These are phyloP conservation scores for Oryza nivara DNA, from an alignment of 176 grass and related monocot genomes.

Conservation along the genomic window DNA sequence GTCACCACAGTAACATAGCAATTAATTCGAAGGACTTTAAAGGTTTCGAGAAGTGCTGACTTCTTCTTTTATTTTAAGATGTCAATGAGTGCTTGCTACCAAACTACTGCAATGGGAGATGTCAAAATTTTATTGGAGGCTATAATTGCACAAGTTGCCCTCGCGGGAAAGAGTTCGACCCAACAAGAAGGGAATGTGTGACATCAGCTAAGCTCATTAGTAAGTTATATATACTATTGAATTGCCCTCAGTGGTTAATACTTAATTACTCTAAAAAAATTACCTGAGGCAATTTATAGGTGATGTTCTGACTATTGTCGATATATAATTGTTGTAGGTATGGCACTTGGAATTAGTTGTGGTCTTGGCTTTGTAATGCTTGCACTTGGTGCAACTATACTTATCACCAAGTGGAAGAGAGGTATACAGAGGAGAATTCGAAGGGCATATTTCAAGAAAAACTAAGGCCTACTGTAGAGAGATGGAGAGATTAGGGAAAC, in stretches of 20 bases:
- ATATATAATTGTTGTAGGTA: not conserved
- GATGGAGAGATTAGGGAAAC: too few relatives aligned
- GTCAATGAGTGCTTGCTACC: not conserved
- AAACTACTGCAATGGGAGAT: not conserved
- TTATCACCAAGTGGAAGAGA: not conserved
- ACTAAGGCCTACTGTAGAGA: not conserved
- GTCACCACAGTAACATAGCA: too few relatives aligned
- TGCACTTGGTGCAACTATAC: not conserved
- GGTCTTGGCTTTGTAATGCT: not conserved
- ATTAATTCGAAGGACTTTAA: too few relatives aligned
- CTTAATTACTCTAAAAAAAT: too few relatives aligned
- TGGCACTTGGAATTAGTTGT: conserved; percentile 7
- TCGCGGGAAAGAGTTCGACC: not conserved
- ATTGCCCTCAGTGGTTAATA: too few relatives aligned
- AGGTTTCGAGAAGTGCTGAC: too few relatives aligned
- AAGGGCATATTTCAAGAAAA: not conserved
- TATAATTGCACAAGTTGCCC: not conserved
- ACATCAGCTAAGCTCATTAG: not conserved
- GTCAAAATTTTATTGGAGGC: not conserved
- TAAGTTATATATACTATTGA: not conserved
- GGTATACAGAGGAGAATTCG: not conserved
- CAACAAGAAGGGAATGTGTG: not conserved
- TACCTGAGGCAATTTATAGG: not conserved
- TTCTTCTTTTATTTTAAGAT: not conserved
- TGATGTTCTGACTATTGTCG: too few relatives aligned